phyloP scores from a whole-genome alignment of 2,329 filamentous ascomycete species.

The Ciborinia camelliae region DNA sequence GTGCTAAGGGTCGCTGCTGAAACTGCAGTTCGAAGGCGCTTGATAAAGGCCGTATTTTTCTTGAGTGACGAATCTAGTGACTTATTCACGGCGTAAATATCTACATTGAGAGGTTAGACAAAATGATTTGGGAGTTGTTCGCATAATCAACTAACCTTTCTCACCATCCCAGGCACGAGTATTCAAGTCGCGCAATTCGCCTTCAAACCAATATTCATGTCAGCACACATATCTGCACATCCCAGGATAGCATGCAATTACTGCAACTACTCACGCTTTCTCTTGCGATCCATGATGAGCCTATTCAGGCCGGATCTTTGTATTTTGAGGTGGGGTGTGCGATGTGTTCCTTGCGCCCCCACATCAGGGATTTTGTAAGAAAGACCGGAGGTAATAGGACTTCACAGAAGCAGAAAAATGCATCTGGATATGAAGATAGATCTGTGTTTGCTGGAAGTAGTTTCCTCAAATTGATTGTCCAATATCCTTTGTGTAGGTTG shows the following conservation, averaged over 20 bases:
- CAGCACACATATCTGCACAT: constrained; percentile 23
- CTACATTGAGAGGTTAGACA: constrained; percentile 26
- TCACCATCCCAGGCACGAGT: constrained; percentile 85
- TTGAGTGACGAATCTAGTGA: constrained; percentile 92
- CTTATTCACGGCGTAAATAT: constrained; percentile 53
- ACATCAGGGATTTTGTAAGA: constrained; percentile 38
- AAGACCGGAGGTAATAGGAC: constrained; percentile 35
- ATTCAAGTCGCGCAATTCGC: constrained; percentile 88
- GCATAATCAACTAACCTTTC: constrained; percentile 57
- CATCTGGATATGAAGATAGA: constrained; percentile 36
- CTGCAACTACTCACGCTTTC: constrained; percentile 52
- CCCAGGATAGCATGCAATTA: constrained; percentile 2
- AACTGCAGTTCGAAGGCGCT: constrained; percentile 86
- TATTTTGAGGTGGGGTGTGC: constrained; percentile 27
- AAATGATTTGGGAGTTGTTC: background rate
- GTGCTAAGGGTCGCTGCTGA: constrained; percentile 74
- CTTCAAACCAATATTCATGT: constrained; percentile 45
- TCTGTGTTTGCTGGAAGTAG: background rate
- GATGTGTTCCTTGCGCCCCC: constrained; percentile 35
- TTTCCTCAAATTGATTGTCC: constrained; percentile 4
- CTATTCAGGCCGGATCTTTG: constrained; percentile 25
- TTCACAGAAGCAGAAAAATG: constrained; percentile 37
- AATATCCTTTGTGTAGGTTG: background rate
- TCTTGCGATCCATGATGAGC: constrained; percentile 58
- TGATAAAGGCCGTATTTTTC: constrained; percentile 98